Evolutionary conservation across 2,329 filamentous ascomycete genomes (phyloP), one percentile per base, ranked within the genome.

Genomic region (Pseudocercospora macadamiae): DNA sequence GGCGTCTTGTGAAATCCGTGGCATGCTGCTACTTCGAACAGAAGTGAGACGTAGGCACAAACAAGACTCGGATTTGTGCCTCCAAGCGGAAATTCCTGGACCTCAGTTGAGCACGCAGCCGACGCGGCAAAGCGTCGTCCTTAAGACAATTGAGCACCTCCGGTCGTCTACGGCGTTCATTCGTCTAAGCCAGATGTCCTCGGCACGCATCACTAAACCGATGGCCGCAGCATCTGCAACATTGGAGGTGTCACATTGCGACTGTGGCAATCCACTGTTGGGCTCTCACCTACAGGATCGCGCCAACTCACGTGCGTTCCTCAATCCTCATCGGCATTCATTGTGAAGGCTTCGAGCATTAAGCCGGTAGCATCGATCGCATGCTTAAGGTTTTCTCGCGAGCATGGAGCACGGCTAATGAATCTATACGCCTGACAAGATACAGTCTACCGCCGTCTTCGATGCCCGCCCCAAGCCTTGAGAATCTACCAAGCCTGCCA

Each of bases 401-500:
- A n/a, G n/a, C n/a, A n/a, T n/a, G n/a, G n/a, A n/a, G n/a, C n/a
- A n/a, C n/a, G n/a, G n/a, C n/a, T 32, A 32, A 32, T 32, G 6
- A 32, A 6, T 12, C 28, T 47, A 25, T 23, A 47, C 42, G 19
- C 19, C 42, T 14, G 42, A 12, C 19, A 14, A 47, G 23, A 14
- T 47, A 21, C 42, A 47, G 42, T 14, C 26, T 47, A 16, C 23
- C 42, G 42, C 19, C 23, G 26, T 18, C 42, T 25, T 23, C 21
- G 21, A 47, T 26, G n/a, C 12, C n/a, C 42, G 42, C 23, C 14
- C 14, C 19, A 47, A 47, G 12, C 19, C 42, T 47, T 47, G 14
- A n/a, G 4, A 25, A 18, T 47, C n/a, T n/a, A 52, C 56, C 56
- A 59, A 59, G 44, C 37, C 56, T 44, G 42, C 51, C 49, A 48